Evolutionary conservation across 2,329 filamentous ascomycete genomes (phyloP).

Genomic region (Elsinoe perseae): DNA sequence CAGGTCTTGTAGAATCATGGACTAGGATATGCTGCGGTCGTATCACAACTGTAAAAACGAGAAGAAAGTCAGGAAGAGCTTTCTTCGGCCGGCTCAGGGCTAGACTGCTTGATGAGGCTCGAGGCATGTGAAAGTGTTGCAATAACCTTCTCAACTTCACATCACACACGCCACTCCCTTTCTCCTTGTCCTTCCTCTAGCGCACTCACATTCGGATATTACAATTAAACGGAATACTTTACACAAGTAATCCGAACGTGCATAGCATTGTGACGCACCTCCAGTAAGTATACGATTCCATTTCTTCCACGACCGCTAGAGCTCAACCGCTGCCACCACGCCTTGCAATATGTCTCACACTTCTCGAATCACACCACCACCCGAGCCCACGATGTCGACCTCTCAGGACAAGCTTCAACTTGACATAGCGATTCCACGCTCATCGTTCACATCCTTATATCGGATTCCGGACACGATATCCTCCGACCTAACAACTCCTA

Average conservation of each 20-base stretch:
- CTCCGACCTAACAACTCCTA: neutral
- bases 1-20: no score
- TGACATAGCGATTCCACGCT: neutral
- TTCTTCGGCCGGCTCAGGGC: neutral
- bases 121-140: neutral
- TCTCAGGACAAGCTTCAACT: neutral
- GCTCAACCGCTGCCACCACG: neutral
- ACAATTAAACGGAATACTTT: neutral
- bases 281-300: neutral
- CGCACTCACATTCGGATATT: neutral
- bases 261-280: neutral
- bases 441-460: neutral
- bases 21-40: no score
- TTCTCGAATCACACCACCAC: neutral
- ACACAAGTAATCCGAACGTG: neutral
- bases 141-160: neutral
- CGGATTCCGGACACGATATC: neutral
- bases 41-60: no score
- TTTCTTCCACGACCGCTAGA: neutral
- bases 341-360: neutral
- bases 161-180: neutral
- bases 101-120: neutral
- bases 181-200: neutral
- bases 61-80: no score
- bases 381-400: neutral